Evolutionary conservation across 306 rosid species (phyloP).

Genomic region (Astragalus glycyphyllos): DNA sequence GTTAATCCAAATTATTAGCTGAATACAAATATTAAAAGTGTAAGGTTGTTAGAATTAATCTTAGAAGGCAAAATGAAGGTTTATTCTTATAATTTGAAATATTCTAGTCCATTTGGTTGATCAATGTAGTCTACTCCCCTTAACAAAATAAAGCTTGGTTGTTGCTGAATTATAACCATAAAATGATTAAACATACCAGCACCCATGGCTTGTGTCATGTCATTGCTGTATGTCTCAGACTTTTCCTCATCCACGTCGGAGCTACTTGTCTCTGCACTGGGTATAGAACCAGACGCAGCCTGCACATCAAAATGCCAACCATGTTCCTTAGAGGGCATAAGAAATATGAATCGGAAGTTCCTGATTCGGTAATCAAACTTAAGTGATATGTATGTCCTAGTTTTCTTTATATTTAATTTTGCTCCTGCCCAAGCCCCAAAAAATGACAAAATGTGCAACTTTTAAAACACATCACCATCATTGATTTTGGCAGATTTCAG

Average conservation of each 20-base stretch:
- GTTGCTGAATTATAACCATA: slow-evolving; percentile 20
- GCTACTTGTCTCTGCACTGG: slow-evolving; percentile 66
- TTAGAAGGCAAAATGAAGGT: slow-evolving; percentile 14
- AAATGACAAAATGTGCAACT: neutral
- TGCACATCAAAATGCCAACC: slow-evolving; percentile 47
- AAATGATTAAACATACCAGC: slow-evolving; percentile 71
- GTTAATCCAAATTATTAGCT: slow-evolving; percentile 33
- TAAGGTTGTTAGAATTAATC: slow-evolving; percentile 28
- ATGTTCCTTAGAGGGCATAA: slow-evolving; percentile 21
- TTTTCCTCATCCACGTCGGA: slow-evolving; percentile 61
- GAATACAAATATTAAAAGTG: slow-evolving; percentile 21
- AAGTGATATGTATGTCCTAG: neutral
- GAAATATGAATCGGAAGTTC: slow-evolving; percentile 13
- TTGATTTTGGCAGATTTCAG: slow-evolving; percentile 14
- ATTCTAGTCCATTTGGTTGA: slow-evolving; percentile 23
- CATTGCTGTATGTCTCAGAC: slow-evolving; percentile 74
- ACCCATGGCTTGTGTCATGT: slow-evolving; percentile 98
- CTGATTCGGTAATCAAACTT: slow-evolving; percentile 11
- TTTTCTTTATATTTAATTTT: slow-evolving; percentile 23
- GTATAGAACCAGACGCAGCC: slow-evolving; percentile 76
- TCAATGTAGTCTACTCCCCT: neutral
- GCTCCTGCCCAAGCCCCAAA: neutral
- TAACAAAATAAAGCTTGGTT: neutral
- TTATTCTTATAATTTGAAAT: slow-evolving; percentile 12
- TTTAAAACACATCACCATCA: neutral